phyloP scores from a whole-genome alignment of 441 rosid genomes.

The Brassica balearica region DNA sequence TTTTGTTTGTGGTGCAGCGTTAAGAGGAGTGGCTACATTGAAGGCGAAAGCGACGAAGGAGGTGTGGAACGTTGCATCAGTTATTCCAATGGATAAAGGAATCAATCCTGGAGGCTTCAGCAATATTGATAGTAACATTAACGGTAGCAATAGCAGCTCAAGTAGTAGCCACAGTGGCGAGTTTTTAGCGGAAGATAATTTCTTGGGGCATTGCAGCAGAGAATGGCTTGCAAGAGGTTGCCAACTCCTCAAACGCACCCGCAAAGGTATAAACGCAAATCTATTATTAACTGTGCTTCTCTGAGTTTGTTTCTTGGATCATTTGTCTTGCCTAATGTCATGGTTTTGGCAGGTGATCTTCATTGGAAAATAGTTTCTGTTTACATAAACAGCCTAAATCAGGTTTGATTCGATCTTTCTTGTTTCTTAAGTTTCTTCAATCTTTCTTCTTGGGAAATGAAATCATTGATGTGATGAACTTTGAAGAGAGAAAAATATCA shows the following conservation, averaged over 20 bases:
- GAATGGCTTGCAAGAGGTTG: constrained; percentile 88
- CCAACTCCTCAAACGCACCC: constrained; percentile 89
- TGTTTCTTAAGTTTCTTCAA: not conserved
- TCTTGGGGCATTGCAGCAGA: constrained; percentile 77
- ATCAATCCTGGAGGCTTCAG: constrained; percentile 51
- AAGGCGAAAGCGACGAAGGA: constrained; percentile 70
- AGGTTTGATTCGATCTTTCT: constrained; percentile 51
- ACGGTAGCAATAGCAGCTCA: constrained; percentile 58
- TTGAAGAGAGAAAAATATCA: too few species aligned
- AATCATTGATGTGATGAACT: too few species aligned
- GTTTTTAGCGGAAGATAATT: constrained; percentile 66
- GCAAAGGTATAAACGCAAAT: constrained; percentile 60
- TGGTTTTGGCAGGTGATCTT: constrained; percentile 63
- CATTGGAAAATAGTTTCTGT: constrained; percentile 53
- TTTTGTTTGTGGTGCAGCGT: constrained; percentile 50
- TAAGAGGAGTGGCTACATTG: constrained; percentile 66
- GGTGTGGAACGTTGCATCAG: constrained; percentile 87
- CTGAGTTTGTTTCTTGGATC: constrained; percentile 18
- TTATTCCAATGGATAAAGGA: constrained; percentile 86
- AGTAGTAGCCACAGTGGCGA: constrained; percentile 72
- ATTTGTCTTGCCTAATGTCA: not conserved
- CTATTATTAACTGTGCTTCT: not conserved
- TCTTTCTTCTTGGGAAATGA: too few species aligned
- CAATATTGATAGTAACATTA: constrained; percentile 26
- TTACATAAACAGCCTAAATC: constrained; percentile 72